Evolutionary conservation across 2,329 filamentous ascomycete genomes (phyloP).

Genomic region (Metarhizium humberi): DNA sequence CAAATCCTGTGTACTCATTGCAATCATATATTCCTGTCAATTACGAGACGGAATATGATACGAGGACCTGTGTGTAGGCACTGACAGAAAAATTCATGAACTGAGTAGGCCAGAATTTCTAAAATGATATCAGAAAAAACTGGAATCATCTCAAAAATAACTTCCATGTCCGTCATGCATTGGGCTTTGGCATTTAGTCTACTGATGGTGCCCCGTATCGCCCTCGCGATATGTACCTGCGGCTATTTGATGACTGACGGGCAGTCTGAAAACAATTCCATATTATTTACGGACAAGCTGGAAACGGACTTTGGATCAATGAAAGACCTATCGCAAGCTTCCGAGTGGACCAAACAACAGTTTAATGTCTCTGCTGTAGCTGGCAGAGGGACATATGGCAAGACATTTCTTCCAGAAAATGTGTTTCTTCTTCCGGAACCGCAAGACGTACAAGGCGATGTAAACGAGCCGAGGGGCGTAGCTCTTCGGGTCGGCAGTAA

Average conservation of each 20-base stretch:
- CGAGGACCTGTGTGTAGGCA: neutral
- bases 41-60: too few relatives aligned
- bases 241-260: constrained; percentile 51
- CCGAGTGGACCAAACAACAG: constrained; percentile 57
- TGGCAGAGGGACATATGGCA: constrained; percentile 56
- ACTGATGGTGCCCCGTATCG: constrained; percentile 6
- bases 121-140: neutral
- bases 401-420: constrained; percentile 49
- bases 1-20: too few relatives aligned
- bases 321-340: constrained; percentile 35
- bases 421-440: constrained; percentile 42
- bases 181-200: constrained; percentile 2
- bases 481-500: constrained; percentile 45
- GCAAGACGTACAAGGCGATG: constrained; percentile 12
- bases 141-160: too few relatives aligned
- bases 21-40: too few relatives aligned
- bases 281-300: constrained; percentile 58
- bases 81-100: neutral
- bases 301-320: constrained; percentile 63
- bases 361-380: constrained; percentile 54
- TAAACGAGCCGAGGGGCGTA: constrained; percentile 35
- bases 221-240: constrained; percentile 52
- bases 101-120: neutral
- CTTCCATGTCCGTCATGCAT: neutral
- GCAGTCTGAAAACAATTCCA: constrained; percentile 25